Percentiles rank a stretch among this genome's conserved stretches.
phyloP scores from a whole-genome alignment of 192 early-diverging fungal species.

The Backusella circina region DNA sequence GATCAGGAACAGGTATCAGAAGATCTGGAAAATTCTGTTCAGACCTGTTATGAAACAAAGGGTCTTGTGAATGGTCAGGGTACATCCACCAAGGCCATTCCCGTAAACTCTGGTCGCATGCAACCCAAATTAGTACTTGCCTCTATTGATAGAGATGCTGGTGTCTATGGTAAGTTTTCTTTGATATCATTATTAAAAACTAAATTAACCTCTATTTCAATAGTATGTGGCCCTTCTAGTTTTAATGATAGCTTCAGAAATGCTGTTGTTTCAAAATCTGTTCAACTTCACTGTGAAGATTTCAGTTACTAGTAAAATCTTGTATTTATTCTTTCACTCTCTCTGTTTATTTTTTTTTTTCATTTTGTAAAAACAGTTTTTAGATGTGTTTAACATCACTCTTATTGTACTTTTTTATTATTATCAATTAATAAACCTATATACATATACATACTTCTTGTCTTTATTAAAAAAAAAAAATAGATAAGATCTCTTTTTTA shows the following conservation, averaged over 20 bases:
- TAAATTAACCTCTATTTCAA: background rate
- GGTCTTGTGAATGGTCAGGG: background rate
- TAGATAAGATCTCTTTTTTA: too few species aligned
- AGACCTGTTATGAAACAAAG: background rate
- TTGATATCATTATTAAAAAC: background rate
- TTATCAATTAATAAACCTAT: background rate
- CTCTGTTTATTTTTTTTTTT: background rate
- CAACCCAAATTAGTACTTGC: background rate
- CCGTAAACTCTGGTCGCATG: background rate
- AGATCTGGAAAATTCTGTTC: background rate
- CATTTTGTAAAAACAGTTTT: background rate
- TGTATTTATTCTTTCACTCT: background rate
- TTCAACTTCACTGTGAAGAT: slow-evolving; percentile 23
- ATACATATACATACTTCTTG: background rate
- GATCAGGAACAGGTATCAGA: background rate
- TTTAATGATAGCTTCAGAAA: slow-evolving; percentile 24
- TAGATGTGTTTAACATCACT: background rate
- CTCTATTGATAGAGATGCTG: background rate
- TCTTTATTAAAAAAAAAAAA: background rate
- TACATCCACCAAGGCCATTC: background rate
- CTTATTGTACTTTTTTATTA: background rate
- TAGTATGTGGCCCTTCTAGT: slow-evolving; percentile 30
- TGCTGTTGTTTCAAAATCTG: background rate
- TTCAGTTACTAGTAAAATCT: background rate
- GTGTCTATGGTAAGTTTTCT: background rate